phyloP scores from a whole-genome alignment of 2,329 filamentous ascomycete genomes.

The Phaeosphaeriaceae sp. region DNA sequence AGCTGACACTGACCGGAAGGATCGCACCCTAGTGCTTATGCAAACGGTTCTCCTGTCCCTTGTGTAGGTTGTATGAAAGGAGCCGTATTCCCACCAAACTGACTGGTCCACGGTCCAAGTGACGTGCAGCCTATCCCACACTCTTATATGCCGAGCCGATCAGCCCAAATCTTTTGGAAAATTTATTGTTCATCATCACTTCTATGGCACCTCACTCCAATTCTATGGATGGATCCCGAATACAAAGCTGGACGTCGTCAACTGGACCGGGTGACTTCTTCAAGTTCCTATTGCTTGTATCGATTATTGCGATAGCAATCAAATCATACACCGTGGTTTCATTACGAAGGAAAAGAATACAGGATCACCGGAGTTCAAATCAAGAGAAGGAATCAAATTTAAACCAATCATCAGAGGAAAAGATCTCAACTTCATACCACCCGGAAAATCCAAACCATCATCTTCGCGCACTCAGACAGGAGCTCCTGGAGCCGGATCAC shows the following conservation, averaged over 20 bases:
- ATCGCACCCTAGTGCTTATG: constrained; percentile 43
- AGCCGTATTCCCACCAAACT: constrained; percentile 28
- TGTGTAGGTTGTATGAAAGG: constrained; percentile 46
- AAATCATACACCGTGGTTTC: constrained; percentile 17
- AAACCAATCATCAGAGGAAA: constrained; percentile 7
- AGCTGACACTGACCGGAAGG: constrained; percentile 38
- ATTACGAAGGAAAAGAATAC: constrained; percentile 26
- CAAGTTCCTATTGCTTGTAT: constrained; percentile 25
- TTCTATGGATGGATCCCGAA: constrained; percentile 20
- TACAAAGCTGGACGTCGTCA: constrained; percentile 13
- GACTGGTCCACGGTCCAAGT: constrained; percentile 37
- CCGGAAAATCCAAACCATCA: constrained; percentile 13
- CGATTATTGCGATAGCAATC: constrained; percentile 24
- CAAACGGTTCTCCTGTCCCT: constrained; percentile 38
- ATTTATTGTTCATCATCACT: constrained; percentile 17
- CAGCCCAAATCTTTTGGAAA: constrained; percentile 21
- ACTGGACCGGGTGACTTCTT: constrained; percentile 10
- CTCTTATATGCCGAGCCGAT: constrained; percentile 33
- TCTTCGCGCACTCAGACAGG: constrained; percentile 19
- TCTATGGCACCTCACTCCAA: constrained; percentile 40
- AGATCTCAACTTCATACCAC: constrained; percentile 3
- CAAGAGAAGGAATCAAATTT: constrained; percentile 9
- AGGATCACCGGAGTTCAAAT: background rate
- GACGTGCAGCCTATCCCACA: constrained; percentile 38
- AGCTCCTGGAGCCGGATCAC: constrained; percentile 22